Base-by-base conservation (phyloP, 257 asterid genomes). In the Solanum verrucosum region DNA sequence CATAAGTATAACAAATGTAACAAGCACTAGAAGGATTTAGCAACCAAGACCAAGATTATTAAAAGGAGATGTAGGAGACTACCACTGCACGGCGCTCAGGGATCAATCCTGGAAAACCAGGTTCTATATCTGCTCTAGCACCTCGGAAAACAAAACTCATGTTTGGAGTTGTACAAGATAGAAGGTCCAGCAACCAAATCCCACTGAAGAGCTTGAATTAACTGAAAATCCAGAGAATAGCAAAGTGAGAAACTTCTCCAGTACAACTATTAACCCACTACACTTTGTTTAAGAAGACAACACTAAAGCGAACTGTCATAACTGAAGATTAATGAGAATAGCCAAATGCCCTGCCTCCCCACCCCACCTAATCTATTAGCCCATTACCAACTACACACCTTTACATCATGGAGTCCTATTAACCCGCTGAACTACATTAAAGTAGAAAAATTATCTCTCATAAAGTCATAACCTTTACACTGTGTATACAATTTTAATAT, bases 131-230 rank as follows among this genome's bases (percentile, higher is more conserved):
- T 92, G 95, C 95, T 91, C 99, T 92, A 46, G 96, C 89, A 84
- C 99, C 99, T 90, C 99, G 96, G 90, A 96, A 97, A 88, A 97
- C 98, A 92, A 95, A 97, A 92, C 99, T 97, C 99, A 97, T 97
- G 91, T 90, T 74, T 86, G 71, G 46, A 52, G 83, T 52, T 86
- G 40, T 86, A 86, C 56, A 25, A 23, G 37, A 52, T 12, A 31
- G 29, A 27, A 86, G 70, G 25, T 34, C 40, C 74, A 71, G 72
- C 33, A 71, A 20, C 70, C 86, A 49, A 82, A 82, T 49, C 40
- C 85, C 70, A 49, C 86, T 49, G 70, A 82, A 9, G 70, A 29
- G 70, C 44, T 49, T 31, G 20, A 46, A 82, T 49, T 82, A 82
- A 18, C 70, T 82, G 86, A 52, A 82, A 46, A 29, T 29, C 44